These are phyloP conservation scores for Solanum etuberosum DNA, from an alignment of 257 asterid genomes.

Conservation along the genomic window DNA sequence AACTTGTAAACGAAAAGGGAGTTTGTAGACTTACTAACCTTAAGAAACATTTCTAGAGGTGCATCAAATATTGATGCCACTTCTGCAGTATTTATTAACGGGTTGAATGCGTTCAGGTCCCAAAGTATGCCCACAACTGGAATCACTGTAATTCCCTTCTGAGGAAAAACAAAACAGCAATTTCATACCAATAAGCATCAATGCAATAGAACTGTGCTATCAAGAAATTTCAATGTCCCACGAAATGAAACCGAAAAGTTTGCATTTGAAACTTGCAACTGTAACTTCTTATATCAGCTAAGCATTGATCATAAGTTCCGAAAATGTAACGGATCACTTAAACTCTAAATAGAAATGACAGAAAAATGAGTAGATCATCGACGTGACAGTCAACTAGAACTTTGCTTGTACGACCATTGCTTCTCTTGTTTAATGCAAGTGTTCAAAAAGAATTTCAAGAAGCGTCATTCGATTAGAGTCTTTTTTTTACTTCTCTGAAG, in stretches of 20 bases:
- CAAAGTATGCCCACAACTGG: slow-evolving; percentile 73
- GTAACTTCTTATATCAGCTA: background rate
- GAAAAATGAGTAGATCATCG: background rate
- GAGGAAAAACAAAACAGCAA: background rate
- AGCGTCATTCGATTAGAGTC: background rate
- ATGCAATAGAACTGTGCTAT: background rate
- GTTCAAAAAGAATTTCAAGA: background rate
- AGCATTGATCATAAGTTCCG: background rate
- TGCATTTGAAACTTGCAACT: background rate
- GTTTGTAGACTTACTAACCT: slow-evolving; percentile 23
- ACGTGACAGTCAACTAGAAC: background rate
- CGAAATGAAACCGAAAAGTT: background rate
- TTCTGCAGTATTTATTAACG: slow-evolving; percentile 47
- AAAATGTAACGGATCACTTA: background rate
- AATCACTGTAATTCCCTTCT: slow-evolving; percentile 43
- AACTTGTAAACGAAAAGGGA: background rate
- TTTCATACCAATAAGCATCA: background rate
- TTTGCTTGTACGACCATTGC: background rate
- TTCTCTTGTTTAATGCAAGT: background rate
- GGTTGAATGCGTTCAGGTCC: slow-evolving; percentile 34
- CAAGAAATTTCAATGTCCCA: background rate
- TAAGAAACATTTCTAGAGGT: slow-evolving; percentile 77
- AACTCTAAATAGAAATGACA: background rate
- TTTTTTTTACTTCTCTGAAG: background rate
- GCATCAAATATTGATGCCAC: slow-evolving; percentile 69